Base-by-base conservation (phyloP, 1,284 basidiomycete genomes). In the Moesziomyces sp. region DNA sequence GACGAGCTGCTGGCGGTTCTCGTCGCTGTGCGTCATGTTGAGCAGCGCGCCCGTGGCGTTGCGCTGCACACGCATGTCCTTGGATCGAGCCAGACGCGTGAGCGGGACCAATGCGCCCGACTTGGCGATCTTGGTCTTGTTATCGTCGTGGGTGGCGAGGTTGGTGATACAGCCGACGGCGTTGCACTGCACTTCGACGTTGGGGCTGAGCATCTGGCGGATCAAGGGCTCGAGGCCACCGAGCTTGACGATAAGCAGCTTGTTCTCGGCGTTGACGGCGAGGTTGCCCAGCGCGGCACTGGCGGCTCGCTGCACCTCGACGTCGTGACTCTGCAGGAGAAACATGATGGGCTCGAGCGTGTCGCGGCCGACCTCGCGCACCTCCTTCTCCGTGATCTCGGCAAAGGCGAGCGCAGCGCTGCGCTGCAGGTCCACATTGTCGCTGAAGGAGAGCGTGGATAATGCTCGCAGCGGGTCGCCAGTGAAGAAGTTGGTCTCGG, bases 161-260 rank as follows among this genome's bases (percentile, higher is more conserved):
- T 99, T 99, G 40, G 97, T 99, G 59, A 99, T 95, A 85, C 97
- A 99, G 40, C 97, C 97, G 40, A 99, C 97, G n/a, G 97, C 97
- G 83, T 99, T 99, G 87, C 97, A 99, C 85, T 99, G 97, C 2
- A 99, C 97, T 85, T 99, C 97, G 44, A 99, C 96, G 83, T 99
- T 99, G 6, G 96, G 95, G 80, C 93, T 95, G 58, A 98, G 90
- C 97, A 99, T 99, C 85, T 99, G 97, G 62, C 95, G 91, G 83
- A 99, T 99, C 79, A 99, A 88, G 55, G 96, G 97, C 85, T 99
- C 97, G 45, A 99, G 89, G 53, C 97, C 97, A 52, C 96, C 96
- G 49, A 99, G 89, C 85, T 96, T 95, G 78, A 99, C 97, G 77
- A 99, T 99, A 81, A 98, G 90, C 71, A 99, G 88, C 86, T 99